These are phyloP conservation scores for Talaromyces sp. DNA, from an alignment of 2,329 filamentous ascomycete genomes.

Conservation along the genomic window DNA sequence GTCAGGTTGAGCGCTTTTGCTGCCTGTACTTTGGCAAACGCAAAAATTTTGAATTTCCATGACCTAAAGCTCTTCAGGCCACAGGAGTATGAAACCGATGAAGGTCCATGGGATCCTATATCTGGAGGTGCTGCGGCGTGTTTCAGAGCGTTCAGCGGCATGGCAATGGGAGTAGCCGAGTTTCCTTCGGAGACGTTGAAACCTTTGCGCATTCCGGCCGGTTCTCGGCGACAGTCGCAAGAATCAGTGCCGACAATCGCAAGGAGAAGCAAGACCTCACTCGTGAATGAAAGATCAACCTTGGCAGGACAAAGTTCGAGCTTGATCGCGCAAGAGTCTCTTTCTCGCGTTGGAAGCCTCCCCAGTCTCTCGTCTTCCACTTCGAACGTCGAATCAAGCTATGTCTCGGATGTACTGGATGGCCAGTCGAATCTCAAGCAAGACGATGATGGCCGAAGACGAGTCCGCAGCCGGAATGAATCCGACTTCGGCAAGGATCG, in stretches of 20 bases:
- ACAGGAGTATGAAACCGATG: constrained; percentile 71
- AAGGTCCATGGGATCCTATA: constrained; percentile 75
- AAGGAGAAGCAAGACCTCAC: background rate
- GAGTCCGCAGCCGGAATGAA: background rate
- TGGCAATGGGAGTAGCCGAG: constrained; percentile 4
- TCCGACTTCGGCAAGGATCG: background rate
- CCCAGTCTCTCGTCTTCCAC: background rate
- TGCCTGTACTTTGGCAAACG: constrained; percentile 64
- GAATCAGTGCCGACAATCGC: background rate
- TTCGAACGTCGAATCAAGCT: background rate
- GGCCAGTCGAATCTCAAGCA: background rate
- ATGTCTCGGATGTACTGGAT: background rate
- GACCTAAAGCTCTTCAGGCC: constrained; percentile 68
- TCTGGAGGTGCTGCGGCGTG: constrained; percentile 73
- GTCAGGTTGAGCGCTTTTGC: constrained; percentile 69
- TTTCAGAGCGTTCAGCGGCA: constrained; percentile 68
- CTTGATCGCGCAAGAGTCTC: constrained; percentile 5
- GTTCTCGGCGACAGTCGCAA: background rate
- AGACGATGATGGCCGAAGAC: background rate
- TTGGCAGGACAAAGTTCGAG: background rate
- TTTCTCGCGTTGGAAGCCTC: background rate
- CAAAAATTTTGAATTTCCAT: constrained; percentile 62
- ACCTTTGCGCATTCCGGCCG: background rate
- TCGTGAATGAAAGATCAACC: background rate
- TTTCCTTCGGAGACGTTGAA: constrained; percentile 5